Evolutionary conservation across 495 filamentous ascomycete genomes (phyloP).

Genomic region (Aspergillus conjunctus): DNA sequence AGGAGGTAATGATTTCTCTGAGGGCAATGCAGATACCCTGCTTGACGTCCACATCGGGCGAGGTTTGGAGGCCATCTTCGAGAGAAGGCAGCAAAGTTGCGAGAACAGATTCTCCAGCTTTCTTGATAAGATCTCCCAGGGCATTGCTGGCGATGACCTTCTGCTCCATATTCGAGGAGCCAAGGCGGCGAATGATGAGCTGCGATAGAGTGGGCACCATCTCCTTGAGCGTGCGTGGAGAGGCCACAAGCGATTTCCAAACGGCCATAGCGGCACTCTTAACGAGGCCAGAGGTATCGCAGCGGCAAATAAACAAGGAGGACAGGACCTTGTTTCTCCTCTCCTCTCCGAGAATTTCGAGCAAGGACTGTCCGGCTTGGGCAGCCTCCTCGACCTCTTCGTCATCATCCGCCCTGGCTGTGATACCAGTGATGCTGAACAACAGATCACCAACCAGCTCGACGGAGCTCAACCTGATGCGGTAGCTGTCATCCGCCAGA

Average conservation of each 20-base stretch:
- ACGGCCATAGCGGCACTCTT: constrained; percentile 87
- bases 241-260: constrained; percentile 96
- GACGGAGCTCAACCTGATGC: constrained; percentile 95
- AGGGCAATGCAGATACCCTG: constrained; percentile 98
- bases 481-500: constrained; percentile 91
- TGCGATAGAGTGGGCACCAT: constrained; percentile 92
- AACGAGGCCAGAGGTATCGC: constrained; percentile 92
- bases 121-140: constrained; percentile 92
- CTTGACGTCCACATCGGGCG: constrained; percentile 88
- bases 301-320: constrained; percentile 93
- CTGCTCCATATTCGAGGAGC: constrained; percentile 95
- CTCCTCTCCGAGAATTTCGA: constrained; percentile 93
- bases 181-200: constrained; percentile 89
- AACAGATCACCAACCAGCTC: constrained; percentile 95
- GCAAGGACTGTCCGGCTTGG: constrained; percentile 85
- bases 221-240: constrained; percentile 89
- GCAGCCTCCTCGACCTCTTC: constrained; percentile 75
- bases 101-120: constrained; percentile 91
- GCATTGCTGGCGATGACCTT: constrained; percentile 98
- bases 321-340: constrained; percentile 94
- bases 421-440: constrained; percentile 97
- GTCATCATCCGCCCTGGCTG: constrained; percentile 76
- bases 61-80: constrained; percentile 86
- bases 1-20: constrained; percentile 89
- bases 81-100: constrained; percentile 86